A percentile compares a stretch with the other conserved stretches of the same genome.
These are phyloP conservation scores for Phyllostachys edulis DNA, from an alignment of 176 grass and related monocot species.

Conservation along the genomic window DNA sequence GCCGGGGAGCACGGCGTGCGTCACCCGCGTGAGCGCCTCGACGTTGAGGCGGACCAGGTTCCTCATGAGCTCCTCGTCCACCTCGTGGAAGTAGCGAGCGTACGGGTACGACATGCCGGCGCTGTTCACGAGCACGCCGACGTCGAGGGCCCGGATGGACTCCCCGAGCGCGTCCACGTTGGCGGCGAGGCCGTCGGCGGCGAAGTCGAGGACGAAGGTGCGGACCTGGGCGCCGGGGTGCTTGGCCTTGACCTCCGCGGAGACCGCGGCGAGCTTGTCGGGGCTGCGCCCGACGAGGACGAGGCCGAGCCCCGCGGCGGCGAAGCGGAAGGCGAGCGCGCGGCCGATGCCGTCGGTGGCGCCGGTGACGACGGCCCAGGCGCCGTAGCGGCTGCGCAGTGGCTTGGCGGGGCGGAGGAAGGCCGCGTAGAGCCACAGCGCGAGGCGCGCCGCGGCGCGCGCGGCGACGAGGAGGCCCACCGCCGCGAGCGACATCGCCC, in stretches of 20 bases:
- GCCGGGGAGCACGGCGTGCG: slow-evolving; percentile 55
- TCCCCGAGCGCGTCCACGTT: slow-evolving; percentile 44
- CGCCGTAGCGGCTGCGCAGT: slow-evolving; percentile 55
- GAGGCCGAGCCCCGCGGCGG: slow-evolving; percentile 45
- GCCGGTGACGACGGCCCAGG: slow-evolving; percentile 80
- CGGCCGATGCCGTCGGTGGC: slow-evolving; percentile 76
- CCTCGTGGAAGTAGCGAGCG: slow-evolving; percentile 74
- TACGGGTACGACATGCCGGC: slow-evolving; percentile 63
- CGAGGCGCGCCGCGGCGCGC: slow-evolving; percentile 28
- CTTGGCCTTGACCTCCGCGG: slow-evolving; percentile 24
- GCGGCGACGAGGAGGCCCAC: slow-evolving; percentile 44
- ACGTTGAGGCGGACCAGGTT: slow-evolving; percentile 70
- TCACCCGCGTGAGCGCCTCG: slow-evolving; percentile 56
- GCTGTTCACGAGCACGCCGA: slow-evolving; percentile 81
- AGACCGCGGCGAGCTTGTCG: slow-evolving; percentile 57
- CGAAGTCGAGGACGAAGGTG: slow-evolving; percentile 67
- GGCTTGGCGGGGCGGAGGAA: slow-evolving; percentile 68
- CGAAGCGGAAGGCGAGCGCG: slow-evolving; percentile 59
- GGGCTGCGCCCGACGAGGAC: slow-evolving; percentile 72
- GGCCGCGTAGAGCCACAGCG: slow-evolving; percentile 48
- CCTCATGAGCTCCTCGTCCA: slow-evolving; percentile 46
- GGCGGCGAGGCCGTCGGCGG: slow-evolving; percentile 26
- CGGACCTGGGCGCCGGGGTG: slow-evolving; percentile 32
- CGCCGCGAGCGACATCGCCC: slow-evolving; percentile 47
- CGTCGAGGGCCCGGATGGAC: slow-evolving; percentile 51